phyloP scores from a whole-genome alignment of 1,284 basidiomycete species.

The Porodaedalea pini region DNA sequence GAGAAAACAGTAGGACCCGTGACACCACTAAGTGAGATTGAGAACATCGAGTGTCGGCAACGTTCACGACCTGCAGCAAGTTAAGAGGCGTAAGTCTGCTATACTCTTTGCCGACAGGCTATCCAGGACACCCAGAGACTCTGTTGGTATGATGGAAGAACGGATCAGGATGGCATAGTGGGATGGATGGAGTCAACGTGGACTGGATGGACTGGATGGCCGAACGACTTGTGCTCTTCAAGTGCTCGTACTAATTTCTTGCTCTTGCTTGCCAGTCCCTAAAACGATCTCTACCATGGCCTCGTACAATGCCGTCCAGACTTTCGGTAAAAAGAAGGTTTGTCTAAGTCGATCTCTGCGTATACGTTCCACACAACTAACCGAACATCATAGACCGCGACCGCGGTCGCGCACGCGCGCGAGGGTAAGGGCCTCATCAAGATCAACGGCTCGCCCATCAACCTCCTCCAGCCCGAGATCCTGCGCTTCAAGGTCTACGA shows the following conservation, averaged over 20 bases:
- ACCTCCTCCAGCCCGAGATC: constrained; percentile 91
- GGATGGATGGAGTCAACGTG: constrained; percentile 11
- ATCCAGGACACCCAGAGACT: background rate
- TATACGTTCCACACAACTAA: background rate
- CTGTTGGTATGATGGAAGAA: background rate
- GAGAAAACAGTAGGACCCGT: background rate
- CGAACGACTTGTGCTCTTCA: background rate
- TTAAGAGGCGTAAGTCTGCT: constrained; percentile 16
- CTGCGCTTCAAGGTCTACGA: constrained; percentile 99
- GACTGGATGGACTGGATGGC: constrained; percentile 10
- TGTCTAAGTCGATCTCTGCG: constrained; percentile 27
- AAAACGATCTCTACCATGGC: constrained; percentile 52
- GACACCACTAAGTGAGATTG: background rate
- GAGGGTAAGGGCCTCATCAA: constrained; percentile 98
- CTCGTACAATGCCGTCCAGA: constrained; percentile 86
- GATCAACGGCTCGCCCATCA: constrained; percentile 95
- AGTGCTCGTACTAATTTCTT: background rate
- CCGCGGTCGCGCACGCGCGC: constrained; percentile 92
- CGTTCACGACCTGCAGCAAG: constrained; percentile 16
- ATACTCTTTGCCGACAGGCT: background rate
- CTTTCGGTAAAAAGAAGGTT: constrained; percentile 98
- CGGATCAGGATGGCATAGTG: background rate
- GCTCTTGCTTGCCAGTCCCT: constrained; percentile 25
- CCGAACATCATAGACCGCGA: constrained; percentile 70
- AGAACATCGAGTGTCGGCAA: background rate